These are phyloP conservation scores for Aspergillus aculeatus DNA, from an alignment of 2,329 filamentous ascomycete species.

Conservation along the genomic window DNA sequence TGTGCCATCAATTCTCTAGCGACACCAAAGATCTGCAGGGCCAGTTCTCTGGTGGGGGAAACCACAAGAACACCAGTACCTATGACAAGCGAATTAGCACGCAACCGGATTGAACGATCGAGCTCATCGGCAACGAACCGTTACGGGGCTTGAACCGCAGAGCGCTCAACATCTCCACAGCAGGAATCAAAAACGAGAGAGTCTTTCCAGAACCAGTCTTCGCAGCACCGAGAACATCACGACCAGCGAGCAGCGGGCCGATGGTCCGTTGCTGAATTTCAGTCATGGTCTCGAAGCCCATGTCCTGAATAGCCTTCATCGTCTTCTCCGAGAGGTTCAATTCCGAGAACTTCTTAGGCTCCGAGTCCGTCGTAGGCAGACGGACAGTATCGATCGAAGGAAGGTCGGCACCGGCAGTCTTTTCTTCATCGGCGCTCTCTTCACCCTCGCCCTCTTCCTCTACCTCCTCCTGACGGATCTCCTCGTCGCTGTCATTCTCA, in stretches of 20 bases:
- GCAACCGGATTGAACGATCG: background rate
- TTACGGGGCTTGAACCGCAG: slow-evolving; percentile 94
- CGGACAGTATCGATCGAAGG: slow-evolving; percentile 54
- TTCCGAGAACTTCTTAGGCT: slow-evolving; percentile 72
- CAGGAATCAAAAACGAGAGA: slow-evolving; percentile 88
- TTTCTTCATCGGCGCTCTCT: slow-evolving; percentile 30
- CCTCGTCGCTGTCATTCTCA: slow-evolving; percentile 29
- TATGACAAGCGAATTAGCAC: slow-evolving; percentile 19
- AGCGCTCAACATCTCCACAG: slow-evolving; percentile 86
- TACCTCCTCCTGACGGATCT: slow-evolving; percentile 25
- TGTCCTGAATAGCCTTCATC: slow-evolving; percentile 80
- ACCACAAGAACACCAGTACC: slow-evolving; percentile 87
- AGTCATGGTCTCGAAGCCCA: slow-evolving; percentile 95
- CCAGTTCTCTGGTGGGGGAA: slow-evolving; percentile 88
- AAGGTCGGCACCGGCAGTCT: slow-evolving; percentile 45
- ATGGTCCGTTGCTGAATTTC: slow-evolving; percentile 88
- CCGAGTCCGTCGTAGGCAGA: slow-evolving; percentile 56
- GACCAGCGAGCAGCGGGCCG: slow-evolving; percentile 81
- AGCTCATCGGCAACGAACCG: slow-evolving; percentile 43
- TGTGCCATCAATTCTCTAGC: slow-evolving; percentile 88
- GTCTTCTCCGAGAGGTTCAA: slow-evolving; percentile 85
- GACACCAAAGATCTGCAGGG: slow-evolving; percentile 93
- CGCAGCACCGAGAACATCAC: slow-evolving; percentile 89
- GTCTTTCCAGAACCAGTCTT: slow-evolving; percentile 98
- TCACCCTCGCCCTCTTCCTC: slow-evolving; percentile 37